Base-by-base conservation (phyloP, 2,329 filamentous ascomycete genomes). In the Epichloe hybrida region DNA sequence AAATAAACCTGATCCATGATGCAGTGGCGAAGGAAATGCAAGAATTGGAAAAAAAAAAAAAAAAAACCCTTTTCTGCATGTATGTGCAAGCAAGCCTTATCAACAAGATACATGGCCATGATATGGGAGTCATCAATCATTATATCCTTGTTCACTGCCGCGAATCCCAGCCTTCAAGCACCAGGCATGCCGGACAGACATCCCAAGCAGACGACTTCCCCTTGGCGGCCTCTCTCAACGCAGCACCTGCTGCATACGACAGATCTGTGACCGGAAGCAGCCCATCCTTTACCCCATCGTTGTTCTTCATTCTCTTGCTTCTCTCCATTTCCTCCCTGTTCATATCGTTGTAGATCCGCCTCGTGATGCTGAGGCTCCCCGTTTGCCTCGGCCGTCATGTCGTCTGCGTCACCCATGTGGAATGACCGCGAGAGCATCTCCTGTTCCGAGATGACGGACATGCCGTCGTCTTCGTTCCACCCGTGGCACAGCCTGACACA, bases 241-340 rank as follows among this genome's bases (percentile, higher is more conserved):
- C 82, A 86, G 64, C 83, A 87, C 17, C 74, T 72, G 59, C 82
- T 84, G 61, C 83, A 87, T 3, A 86, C 69, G 57, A 77, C 73
- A 36, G 71, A 66, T 8, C 70, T 67, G 55, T 81, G 77, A 7
- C 72, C 72, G 34, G 60, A 62, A 0, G 62, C 65, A 0, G 62
- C 59, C 68, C 70, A 73, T n/a, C 66, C 66, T 48, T 61, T 48
- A 35, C 42, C 36, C 17, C 34, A 31, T 44, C 43, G 37, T 3
- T 27, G 35, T 3, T 12, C 35, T n/a, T 36, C 37, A 23, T 58
- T 55, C 34, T 52, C 36, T 21, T n/a, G 44, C 3, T 15, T 15
- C 7, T 27, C 23, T 15, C 34, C 34, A 20, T 50, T 31, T 11
- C 9, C 6, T 6, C 6, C 12, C 27, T 4, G 7, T 23, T 1